Base-by-base conservation (phyloP, 352 stramenopile species). In the Elongisporangium anandrum region DNA sequence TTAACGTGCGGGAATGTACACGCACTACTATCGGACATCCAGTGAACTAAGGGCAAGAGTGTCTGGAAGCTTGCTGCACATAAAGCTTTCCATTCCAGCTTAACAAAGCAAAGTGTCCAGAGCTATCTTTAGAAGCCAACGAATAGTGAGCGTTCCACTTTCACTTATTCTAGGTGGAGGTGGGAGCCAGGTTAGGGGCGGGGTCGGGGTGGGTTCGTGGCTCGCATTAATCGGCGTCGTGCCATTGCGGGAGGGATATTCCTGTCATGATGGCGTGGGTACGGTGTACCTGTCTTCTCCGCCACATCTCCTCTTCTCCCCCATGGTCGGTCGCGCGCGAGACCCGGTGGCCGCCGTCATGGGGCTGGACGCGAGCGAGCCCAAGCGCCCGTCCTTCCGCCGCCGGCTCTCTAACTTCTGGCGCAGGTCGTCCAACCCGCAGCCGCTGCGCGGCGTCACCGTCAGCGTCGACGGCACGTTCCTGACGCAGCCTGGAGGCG, bases 321-420 rank as follows among this genome's bases (percentile, higher is more conserved):
- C 34, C 34, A 45, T 45, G 34, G 34, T 57, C n/a, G 15, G 38
- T 21, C 54, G 48, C 21, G 13, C 50, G 15, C 56, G 56, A 20
- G 49, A 59, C 51, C 57, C 61, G 17, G 41, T 67, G n/a, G 56
- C 62, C 29, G 9, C 19, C 49, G 16, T 24, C 21, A 26, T 56
- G 24, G 10, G 29, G 20, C 9, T 20, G 15, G 15, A 45, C 3
- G 12, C 29, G 34, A 45, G 34, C 34, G 34, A 45, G 34, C 34
- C 34, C 34, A 45, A 45, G 34, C 34, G 34, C 34, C 34, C 34
- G 34, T 45, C 34, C 68, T 84, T 88, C 64, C 61, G 63, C 54
- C 72, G 77, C 20, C 59, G 54, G 34, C 70, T 85, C 54, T 75
- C 76, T 23, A 73, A 65, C 34, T 71, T 88, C 57, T 57, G 87